Percentiles rank a stretch among this genome's conserved stretches.
These are phyloP conservation scores for Filobasidium wieringae DNA, from an alignment of 768 basidiomycete genomes.

Conservation along the genomic window DNA sequence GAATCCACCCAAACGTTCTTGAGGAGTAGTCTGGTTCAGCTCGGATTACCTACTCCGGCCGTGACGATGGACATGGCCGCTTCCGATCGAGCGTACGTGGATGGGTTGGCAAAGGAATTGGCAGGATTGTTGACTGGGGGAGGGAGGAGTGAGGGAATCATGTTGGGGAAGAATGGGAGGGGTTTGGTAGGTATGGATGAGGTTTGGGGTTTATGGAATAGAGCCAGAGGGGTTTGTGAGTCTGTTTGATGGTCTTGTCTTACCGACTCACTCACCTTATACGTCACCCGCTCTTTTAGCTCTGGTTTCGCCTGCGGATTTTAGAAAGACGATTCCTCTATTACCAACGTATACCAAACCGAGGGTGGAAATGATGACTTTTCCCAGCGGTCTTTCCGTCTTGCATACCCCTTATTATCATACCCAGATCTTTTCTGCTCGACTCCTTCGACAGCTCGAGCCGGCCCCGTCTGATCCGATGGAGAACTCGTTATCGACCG, in stretches of 20 bases:
- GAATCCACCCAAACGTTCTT: slow-evolving; percentile 69
- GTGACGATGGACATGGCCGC: slow-evolving; percentile 79
- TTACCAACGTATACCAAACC: slow-evolving; percentile 57
- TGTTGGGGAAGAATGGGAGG: slow-evolving; percentile 49
- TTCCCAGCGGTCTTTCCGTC: slow-evolving; percentile 63
- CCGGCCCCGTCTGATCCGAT: not conserved
- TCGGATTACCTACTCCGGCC: slow-evolving; percentile 72
- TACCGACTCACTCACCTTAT: not conserved
- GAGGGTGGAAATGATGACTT: slow-evolving; percentile 54
- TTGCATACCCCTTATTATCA: slow-evolving; percentile 73
- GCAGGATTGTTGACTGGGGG: slow-evolving; percentile 52
- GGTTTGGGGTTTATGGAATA: slow-evolving; percentile 91
- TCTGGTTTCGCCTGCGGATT: slow-evolving; percentile 75
- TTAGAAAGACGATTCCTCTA: slow-evolving; percentile 61
- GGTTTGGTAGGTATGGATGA: slow-evolving; percentile 81
- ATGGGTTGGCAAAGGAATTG: slow-evolving; percentile 71
- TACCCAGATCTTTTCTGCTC: slow-evolving; percentile 54
- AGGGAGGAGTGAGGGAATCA: slow-evolving; percentile 41
- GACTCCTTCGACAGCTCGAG: slow-evolving; percentile 27
- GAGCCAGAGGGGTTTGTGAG: slow-evolving; percentile 79
- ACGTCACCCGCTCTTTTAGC: slow-evolving; percentile 44
- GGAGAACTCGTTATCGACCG: slow-evolving; percentile 12
- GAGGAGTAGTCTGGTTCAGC: slow-evolving; percentile 73
- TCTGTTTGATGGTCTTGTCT: not conserved
- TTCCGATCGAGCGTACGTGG: slow-evolving; percentile 66